Evolutionary conservation across 2,329 filamentous ascomycete genomes (phyloP).

Genomic region (Cercospora citrullina): DNA sequence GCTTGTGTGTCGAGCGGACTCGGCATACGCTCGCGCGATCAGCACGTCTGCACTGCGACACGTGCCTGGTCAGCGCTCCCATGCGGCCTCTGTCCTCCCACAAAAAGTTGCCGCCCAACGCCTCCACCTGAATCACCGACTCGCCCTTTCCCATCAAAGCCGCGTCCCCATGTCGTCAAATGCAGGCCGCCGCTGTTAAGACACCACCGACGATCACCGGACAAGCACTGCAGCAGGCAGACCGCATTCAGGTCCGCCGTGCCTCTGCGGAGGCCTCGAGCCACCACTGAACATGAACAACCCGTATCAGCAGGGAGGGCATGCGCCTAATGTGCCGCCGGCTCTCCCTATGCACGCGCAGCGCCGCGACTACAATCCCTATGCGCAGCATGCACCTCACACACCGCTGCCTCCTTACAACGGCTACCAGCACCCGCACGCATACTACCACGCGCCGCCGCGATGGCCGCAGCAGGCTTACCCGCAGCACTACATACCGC

Average conservation of each 20-base stretch:
- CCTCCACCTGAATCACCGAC: slow-evolving; percentile 3
- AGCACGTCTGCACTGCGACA: slow-evolving; percentile 1
- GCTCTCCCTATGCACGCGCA: slow-evolving; percentile 24
- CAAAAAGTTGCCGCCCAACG: not conserved
- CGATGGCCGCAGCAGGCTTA: slow-evolving; percentile 38
- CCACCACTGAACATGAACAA: slow-evolving; percentile 16
- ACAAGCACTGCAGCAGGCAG: slow-evolving; percentile 4
- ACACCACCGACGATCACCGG: not conserved
- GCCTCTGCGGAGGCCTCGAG: slow-evolving; percentile 6
- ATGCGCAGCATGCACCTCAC: slow-evolving; percentile 41
- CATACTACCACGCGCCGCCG: slow-evolving; percentile 31
- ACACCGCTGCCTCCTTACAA: slow-evolving; percentile 40
- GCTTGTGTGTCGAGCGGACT: not conserved
- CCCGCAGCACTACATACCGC: slow-evolving; percentile 36
- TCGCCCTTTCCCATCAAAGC: not conserved
- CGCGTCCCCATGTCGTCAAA: slow-evolving; percentile 8
- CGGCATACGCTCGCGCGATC: not conserved
- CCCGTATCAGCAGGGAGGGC: slow-evolving; percentile 19
- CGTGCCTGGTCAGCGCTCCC: slow-evolving; percentile 2
- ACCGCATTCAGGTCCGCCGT: slow-evolving; percentile 5
- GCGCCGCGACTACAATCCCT: slow-evolving; percentile 39
- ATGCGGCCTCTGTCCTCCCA: not conserved
- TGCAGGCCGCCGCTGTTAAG: slow-evolving; percentile 6
- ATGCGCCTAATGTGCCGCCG: slow-evolving; percentile 17
- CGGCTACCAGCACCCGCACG: slow-evolving; percentile 34